Percentiles rank a stretch among this genome's conserved stretches.
These are phyloP conservation scores for Ophiosphaerella korrae DNA, from an alignment of 2,329 filamentous ascomycete species.

Conservation along the genomic window DNA sequence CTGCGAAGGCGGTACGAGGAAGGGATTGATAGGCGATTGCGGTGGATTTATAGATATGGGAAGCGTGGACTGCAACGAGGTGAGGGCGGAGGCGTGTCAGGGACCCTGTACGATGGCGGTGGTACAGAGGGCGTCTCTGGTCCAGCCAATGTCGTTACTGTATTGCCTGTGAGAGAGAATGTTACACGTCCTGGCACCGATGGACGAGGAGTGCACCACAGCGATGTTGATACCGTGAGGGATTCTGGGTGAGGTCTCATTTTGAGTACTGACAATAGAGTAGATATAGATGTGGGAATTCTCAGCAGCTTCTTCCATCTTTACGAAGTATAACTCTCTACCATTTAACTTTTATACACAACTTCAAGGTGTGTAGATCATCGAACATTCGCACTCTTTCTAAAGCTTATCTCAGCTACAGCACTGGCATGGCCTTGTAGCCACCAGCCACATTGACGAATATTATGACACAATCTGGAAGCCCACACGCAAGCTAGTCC, in stretches of 20 bases:
- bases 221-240: conserved; percentile 12
- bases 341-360: too few relatives aligned
- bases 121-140: conserved; percentile 11
- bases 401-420: too few relatives aligned
- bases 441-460: too few relatives aligned
- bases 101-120: conserved; percentile 22
- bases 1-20: conserved; percentile 14
- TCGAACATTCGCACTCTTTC: too few relatives aligned
- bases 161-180: conserved; percentile 5
- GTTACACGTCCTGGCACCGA: conserved; percentile 20
- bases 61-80: too few relatives aligned
- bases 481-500: too few relatives aligned
- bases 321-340: too few relatives aligned
- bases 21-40: conserved; percentile 17
- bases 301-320: too few relatives aligned
- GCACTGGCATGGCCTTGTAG: too few relatives aligned
- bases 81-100: conserved; percentile 16
- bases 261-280: background rate
- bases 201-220: conserved; percentile 16
- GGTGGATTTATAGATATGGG: conserved; percentile 11
- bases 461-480: too few relatives aligned
- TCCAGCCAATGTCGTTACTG: background rate
- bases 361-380: too few relatives aligned
- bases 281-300: too few relatives aligned
- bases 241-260: conserved; percentile 11